Conservation (phyloP, 306 rosid genomes). For the Hylodesmum podocarpum region DNA sequence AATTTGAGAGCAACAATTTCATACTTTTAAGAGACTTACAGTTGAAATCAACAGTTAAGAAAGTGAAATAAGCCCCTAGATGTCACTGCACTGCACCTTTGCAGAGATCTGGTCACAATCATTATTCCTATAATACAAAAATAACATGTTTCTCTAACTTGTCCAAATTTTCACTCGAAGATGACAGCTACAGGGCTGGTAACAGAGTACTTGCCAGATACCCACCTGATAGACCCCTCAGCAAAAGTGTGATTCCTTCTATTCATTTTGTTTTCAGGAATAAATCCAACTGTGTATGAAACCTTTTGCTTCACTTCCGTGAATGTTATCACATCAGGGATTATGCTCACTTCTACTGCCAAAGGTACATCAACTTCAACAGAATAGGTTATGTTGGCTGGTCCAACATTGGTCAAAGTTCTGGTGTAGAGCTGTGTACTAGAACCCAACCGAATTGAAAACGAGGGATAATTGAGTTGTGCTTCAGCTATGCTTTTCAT, state of each 20-base stretch:
- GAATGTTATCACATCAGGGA: slow-evolving; percentile 38
- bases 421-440: slow-evolving; percentile 41
- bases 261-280: background rate
- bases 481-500: slow-evolving; percentile 32
- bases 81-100: background rate
- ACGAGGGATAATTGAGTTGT: slow-evolving; percentile 56
- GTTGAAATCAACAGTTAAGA: background rate
- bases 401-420: slow-evolving; percentile 53
- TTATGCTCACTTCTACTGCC: slow-evolving; percentile 27
- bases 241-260: slow-evolving; percentile 2
- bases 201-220: slow-evolving; percentile 44
- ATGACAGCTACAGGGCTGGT: slow-evolving; percentile 40
- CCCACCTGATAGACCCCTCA: slow-evolving; percentile 54
- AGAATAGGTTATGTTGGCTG: slow-evolving; percentile 35
- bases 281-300: slow-evolving; percentile 33
- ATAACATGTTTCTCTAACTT: background rate
- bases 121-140: slow-evolving; percentile 18
- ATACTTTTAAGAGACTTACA: background rate
- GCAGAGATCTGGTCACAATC: background rate
- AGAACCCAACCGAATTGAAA: slow-evolving; percentile 34
- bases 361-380: slow-evolving; percentile 26
- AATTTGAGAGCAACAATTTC: background rate
- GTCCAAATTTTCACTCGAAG: slow-evolving; percentile 25
- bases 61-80: background rate
- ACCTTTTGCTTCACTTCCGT: slow-evolving; percentile 42